Evolutionary conservation across 2,329 filamentous ascomycete species (phyloP).

Genomic region (Macrophomina tecta): DNA sequence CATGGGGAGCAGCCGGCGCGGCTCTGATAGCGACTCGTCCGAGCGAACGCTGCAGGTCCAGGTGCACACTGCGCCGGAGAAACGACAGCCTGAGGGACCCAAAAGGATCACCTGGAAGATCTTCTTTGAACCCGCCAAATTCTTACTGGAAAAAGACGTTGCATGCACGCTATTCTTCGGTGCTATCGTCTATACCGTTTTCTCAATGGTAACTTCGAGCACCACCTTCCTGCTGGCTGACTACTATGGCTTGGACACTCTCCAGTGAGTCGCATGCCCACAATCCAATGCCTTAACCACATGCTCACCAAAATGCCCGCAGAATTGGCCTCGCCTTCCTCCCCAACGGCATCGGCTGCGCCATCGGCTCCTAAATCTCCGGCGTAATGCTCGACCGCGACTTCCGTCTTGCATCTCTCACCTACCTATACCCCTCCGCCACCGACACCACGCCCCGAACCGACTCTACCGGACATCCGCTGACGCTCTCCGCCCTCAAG

Average conservation of each 20-base stretch:
- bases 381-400: conserved; percentile 61
- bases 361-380: conserved; percentile 58
- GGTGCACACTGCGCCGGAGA: neutral
- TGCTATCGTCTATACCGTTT: conserved; percentile 59
- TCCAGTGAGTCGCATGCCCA: conserved; percentile 36
- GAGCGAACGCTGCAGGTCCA: conserved; percentile 2
- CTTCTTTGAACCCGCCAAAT: neutral
- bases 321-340: conserved; percentile 59
- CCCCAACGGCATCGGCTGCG: conserved; percentile 61
- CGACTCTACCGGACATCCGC: neutral
- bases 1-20: neutral
- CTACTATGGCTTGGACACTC: conserved; percentile 51
- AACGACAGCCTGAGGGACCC: neutral
- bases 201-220: conserved; percentile 62
- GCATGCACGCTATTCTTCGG: conserved; percentile 55
- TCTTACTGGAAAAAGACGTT: conserved; percentile 41
- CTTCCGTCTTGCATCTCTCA: conserved; percentile 40
- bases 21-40: neutral
- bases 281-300: neutral
- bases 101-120: conserved; percentile 10
- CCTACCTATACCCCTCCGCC: neutral
- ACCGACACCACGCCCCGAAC: neutral
- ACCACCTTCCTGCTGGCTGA: conserved; percentile 57
- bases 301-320: neutral
- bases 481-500: neutral